These are phyloP conservation scores for Alternaria solani DNA, from an alignment of 2,329 filamentous ascomycete genomes.

Conservation along the genomic window DNA sequence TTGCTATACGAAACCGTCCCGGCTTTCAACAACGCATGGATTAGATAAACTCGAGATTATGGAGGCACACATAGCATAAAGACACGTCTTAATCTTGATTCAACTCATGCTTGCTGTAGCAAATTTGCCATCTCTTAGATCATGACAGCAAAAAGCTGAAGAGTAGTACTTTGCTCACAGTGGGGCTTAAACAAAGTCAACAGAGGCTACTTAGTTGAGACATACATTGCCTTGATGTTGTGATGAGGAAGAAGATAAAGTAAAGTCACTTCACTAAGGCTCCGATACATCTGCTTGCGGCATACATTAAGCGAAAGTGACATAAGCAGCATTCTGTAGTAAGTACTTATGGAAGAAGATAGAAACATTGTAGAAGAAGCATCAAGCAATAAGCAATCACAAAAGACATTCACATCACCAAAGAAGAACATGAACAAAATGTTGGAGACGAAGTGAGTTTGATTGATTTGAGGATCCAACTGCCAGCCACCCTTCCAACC, in stretches of 20 bases:
- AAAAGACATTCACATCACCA: background rate
- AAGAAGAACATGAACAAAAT: background rate
- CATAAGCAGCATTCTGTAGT: too few species aligned
- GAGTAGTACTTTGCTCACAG: too few species aligned
- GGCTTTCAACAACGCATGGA: constrained; percentile 86
- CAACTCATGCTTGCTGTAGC: too few species aligned
- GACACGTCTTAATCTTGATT: too few species aligned
- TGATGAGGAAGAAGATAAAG: too few species aligned
- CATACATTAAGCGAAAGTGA: background rate
- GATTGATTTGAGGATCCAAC: background rate
- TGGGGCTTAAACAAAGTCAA: too few species aligned
- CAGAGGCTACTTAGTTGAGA: too few species aligned
- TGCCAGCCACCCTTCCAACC: background rate
- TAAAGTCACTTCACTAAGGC: too few species aligned
- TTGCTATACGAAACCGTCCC: constrained; percentile 85
- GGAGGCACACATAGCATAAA: constrained; percentile 48
- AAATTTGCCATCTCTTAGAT: too few species aligned
- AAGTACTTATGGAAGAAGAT: background rate
- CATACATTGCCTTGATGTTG: too few species aligned
- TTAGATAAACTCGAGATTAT: constrained; percentile 88
- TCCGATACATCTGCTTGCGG: background rate
- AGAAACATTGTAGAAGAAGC: background rate
- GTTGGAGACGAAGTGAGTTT: background rate
- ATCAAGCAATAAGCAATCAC: background rate
- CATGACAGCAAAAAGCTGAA: too few species aligned